Conservation (phyloP, 257 asterid species). For the Rhazya stricta region DNA sequence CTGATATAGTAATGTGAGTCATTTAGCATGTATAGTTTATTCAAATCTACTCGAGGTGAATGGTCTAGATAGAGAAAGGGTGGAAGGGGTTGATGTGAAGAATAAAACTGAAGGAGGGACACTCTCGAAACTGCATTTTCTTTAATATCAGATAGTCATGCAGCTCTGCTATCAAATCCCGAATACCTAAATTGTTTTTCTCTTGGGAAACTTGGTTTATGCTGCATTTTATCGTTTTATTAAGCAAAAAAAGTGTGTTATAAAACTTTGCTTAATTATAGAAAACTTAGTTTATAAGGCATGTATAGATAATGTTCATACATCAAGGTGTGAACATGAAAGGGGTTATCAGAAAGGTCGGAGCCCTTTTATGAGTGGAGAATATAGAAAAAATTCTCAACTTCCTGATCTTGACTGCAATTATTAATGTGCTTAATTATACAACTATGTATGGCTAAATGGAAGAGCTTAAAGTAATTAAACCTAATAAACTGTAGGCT, state of each 20-base stretch:
- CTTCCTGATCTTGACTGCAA: slow-evolving; percentile 7
- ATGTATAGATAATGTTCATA: not conserved
- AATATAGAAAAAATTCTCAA: slow-evolving; percentile 1
- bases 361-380: slow-evolving; percentile 13
- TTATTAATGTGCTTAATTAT: not conserved
- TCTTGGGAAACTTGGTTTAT: too few species aligned
- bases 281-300: not conserved
- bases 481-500: slow-evolving; percentile 15
- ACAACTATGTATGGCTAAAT: slow-evolving; percentile 30
- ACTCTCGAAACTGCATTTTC: too few species aligned
- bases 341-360: not conserved
- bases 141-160: too few species aligned
- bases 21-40: too few species aligned
- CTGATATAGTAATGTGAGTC: too few species aligned
- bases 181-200: too few species aligned
- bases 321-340: not conserved
- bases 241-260: not conserved
- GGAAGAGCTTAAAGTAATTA: slow-evolving; percentile 7
- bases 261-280: not conserved
- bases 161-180: too few species aligned
- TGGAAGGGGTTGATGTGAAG: too few species aligned
- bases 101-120: too few species aligned
- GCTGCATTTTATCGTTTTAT: too few species aligned
- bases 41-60: too few species aligned
- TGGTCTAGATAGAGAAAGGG: too few species aligned